Base-by-base conservation (phyloP, 2,329 filamentous ascomycete genomes). In the Westerdykella aurantiaca region DNA sequence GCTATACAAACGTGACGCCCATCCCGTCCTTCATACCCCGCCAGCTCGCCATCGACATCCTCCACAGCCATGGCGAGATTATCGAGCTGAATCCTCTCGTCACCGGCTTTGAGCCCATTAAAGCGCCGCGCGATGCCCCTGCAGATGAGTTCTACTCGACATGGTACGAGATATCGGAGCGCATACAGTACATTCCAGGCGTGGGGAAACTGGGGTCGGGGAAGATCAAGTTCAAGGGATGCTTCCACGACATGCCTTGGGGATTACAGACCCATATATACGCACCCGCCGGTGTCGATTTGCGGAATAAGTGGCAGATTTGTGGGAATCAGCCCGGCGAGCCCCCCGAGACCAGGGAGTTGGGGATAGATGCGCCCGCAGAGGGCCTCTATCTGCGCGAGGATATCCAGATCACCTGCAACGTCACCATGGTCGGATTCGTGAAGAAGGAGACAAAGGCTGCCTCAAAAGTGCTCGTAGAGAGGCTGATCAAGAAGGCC, bases 191-290 rank as follows among this genome's bases (percentile, higher is more conserved):
- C 53, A 69, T 85, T 5, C 82, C 83, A 0, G 83, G 83, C 29
- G 69, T 85, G 43, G 82, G 82, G 52, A 80, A 73, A 66, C 72
- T 83, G 47, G 81, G 81, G 18, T 79, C 79, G 3, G 77, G 80
- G 59, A 78, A 79, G 58, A 83, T 86, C 65, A 75, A 72, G 38
- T 86, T 86, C 69, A 83, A 80, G 47, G 83, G 80, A 47, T 84
- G 82, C 58, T 86, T 86, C 61, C 83, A 86, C 58, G 77, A 86
- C 62, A 79, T 85, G 72, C 80, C 82, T 2, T 85, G 81, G 78
- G 83, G 83, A 3, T 68, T 86, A 46, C 83, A 86, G 68, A 84
- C 81, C 9, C 83, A 86, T 68, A 81, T 82, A 41, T 85, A 85
- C 60, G 82, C 80, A 34, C 83, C 83, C 25, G 76, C 85, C 60